phyloP scores from a whole-genome alignment of 495 filamentous ascomycete species.

The Ramalina intermedia region DNA sequence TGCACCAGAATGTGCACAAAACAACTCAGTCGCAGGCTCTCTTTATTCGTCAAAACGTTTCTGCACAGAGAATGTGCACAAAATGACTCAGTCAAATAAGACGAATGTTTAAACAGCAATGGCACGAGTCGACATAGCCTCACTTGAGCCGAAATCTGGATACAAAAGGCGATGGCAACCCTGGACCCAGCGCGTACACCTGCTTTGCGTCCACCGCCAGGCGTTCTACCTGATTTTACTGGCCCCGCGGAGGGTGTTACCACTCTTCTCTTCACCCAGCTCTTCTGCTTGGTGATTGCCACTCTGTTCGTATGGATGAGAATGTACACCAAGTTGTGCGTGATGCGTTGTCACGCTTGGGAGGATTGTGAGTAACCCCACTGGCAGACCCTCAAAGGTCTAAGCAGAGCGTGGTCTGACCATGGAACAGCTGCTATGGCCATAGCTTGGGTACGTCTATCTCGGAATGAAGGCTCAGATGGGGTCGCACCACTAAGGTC shows the following conservation, averaged over 20 bases:
- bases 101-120: no score
- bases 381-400: no score
- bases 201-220: conserved; percentile 19
- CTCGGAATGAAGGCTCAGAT: background rate
- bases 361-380: conserved; percentile 26
- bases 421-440: conserved; percentile 18
- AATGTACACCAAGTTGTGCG: conserved; percentile 23
- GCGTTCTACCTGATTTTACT: conserved; percentile 23
- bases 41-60: no score
- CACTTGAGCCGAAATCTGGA: no score
- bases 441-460: conserved; percentile 17
- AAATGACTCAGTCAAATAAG: no score
- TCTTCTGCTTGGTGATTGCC: conserved; percentile 21
- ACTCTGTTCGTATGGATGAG: conserved; percentile 20
- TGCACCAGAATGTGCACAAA: no score
- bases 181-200: no score
- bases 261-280: conserved; percentile 18
- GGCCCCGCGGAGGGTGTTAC: conserved; percentile 14
- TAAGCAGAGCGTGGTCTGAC: background rate
- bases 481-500: background rate
- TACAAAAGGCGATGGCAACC: no score
- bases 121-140: no score
- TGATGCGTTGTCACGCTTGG: conserved; percentile 23
- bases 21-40: no score
- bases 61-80: no score